These are phyloP conservation scores for Eucalyptus cloeziana DNA, from an alignment of 345 rosid genomes.

Conservation along the genomic window DNA sequence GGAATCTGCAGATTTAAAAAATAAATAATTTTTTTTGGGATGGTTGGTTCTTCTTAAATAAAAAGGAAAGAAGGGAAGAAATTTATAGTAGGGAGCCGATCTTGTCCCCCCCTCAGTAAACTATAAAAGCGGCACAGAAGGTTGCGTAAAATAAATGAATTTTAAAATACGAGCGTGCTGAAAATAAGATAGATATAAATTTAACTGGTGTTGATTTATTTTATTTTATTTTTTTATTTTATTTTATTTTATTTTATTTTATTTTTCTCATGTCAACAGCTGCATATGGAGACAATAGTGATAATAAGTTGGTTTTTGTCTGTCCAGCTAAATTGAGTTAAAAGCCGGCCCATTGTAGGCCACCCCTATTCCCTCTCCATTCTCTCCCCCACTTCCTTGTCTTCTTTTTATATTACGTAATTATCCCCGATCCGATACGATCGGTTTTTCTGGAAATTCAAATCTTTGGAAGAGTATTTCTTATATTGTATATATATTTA, in stretches of 20 bases:
- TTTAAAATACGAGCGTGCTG: neutral
- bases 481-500: neutral
- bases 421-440: neutral
- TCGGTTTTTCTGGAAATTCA: neutral
- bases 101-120: neutral
- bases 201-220: neutral
- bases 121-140: neutral
- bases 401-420: neutral
- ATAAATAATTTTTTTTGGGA: neutral
- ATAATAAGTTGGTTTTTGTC: neutral
- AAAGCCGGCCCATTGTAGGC: neutral
- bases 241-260: neutral
- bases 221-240: neutral
- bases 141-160: neutral
- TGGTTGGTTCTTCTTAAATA: neutral
- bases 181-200: neutral
- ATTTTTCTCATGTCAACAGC: neutral
- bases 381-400: neutral
- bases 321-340: neutral
- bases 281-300: neutral
- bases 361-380: neutral
- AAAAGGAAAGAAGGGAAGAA: neutral
- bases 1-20: neutral
- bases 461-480: neutral
- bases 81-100: neutral